These are phyloP conservation scores for Teratosphaeria gauchensis DNA, from an alignment of 2,329 filamentous ascomycete species.

Conservation along the genomic window DNA sequence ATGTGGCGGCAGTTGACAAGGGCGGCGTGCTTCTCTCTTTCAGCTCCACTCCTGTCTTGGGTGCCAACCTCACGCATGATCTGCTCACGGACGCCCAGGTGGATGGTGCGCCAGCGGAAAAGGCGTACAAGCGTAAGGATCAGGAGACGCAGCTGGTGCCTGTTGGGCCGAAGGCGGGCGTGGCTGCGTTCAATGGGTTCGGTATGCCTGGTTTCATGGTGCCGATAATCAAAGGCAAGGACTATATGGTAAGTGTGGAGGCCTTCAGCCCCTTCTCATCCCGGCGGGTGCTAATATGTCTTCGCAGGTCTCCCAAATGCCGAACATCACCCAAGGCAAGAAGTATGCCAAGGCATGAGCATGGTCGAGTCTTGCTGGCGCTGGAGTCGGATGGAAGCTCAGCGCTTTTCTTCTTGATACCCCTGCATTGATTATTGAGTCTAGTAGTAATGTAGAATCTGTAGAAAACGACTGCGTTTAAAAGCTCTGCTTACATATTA, in stretches of 20 bases:
- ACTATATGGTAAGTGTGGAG: constrained; percentile 6
- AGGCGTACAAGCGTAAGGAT: constrained; percentile 18
- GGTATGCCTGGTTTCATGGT: constrained; percentile 27
- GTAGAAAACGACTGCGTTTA: not conserved
- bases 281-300: not conserved
- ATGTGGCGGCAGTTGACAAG: constrained; percentile 35
- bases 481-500: too few relatives aligned
- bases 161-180: constrained; percentile 22
- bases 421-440: not conserved
- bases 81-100: constrained; percentile 26
- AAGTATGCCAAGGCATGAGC: constrained; percentile 17
- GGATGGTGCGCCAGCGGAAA: constrained; percentile 14
- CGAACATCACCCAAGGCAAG: constrained; percentile 18
- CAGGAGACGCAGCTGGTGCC: constrained; percentile 25
- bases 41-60: constrained; percentile 30
- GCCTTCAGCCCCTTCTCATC: not conserved
- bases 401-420: not conserved
- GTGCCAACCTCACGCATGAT: constrained; percentile 39
- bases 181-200: constrained; percentile 27
- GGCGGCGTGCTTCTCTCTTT: constrained; percentile 34
- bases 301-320: constrained; percentile 23
- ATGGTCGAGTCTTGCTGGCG: not conserved
- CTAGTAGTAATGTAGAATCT: not conserved
- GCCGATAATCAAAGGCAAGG: constrained; percentile 26
- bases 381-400: not conserved